Percentiles rank a stretch among this genome's conserved stretches.
Evolutionary conservation across 768 basidiomycete genomes (phyloP).

Genomic region (Russula sp.): DNA sequence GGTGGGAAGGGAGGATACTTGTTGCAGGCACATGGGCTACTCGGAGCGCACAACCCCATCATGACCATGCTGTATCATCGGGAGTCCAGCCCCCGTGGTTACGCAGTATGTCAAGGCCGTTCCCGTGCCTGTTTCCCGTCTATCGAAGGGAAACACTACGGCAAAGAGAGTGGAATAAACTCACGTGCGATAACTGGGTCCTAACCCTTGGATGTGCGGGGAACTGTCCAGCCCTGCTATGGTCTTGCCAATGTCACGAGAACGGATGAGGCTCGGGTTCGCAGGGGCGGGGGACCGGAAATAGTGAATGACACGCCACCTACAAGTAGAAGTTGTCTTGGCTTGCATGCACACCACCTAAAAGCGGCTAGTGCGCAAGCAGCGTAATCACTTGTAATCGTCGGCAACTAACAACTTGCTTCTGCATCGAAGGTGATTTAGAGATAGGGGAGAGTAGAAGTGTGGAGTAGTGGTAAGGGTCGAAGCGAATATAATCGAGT

Average conservation of each 20-base stretch:
- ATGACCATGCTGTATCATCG: background rate
- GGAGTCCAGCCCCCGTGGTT: background rate
- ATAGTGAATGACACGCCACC: background rate
- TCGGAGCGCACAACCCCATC: too few relatives aligned
- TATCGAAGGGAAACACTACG: background rate
- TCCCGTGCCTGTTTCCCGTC: background rate
- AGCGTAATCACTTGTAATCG: background rate
- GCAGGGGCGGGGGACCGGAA: background rate
- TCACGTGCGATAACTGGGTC: background rate
- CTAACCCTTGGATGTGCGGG: background rate
- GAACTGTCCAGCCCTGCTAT: background rate
- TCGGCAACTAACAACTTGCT: background rate
- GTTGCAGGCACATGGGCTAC: background rate
- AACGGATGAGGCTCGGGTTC: background rate
- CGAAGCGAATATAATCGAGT: background rate
- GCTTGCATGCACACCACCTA: background rate
- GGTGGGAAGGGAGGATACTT: background rate
- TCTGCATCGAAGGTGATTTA: slow-evolving; percentile 1
- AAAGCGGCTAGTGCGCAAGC: background rate
- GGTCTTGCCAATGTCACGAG: background rate
- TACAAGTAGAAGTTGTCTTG: background rate
- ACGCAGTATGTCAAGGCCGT: background rate
- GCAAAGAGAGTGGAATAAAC: background rate
- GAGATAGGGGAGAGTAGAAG: background rate
- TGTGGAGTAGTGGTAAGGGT: background rate